Base-by-base conservation (phyloP, 2,329 filamentous ascomycete species). In the Bertia moriformis region DNA sequence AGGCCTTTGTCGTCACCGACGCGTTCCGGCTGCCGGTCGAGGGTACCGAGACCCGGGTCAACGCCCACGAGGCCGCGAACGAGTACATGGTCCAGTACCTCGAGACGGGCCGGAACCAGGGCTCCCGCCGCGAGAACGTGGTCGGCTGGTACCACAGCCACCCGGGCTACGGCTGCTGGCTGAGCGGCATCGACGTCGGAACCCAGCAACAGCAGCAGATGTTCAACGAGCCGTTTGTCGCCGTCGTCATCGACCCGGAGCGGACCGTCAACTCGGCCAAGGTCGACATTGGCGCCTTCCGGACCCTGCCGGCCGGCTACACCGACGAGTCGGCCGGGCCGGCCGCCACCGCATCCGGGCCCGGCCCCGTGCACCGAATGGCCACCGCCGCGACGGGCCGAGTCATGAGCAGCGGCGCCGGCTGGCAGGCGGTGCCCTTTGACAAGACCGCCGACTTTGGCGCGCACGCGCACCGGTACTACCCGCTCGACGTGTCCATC, bases 91-190 rank as follows among this genome's bases (percentile, higher is more conserved):
- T 94, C 40, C 75, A 84, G 47, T 96, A 93, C 54, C 70, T 93
- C 18, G 69, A 80, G 48, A 66, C 78, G 3, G 83, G 81, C 48
- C 73, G 89, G 42, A 78, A 88, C 52, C 83, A 65, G 71, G 86
- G 56, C 22, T 7, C 66, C 47, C 66, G 88, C 41, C 67, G 80
- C 56, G 91, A 98, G 61, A 96, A 98, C 56, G 83, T 85, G 0
- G 83, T 98, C 14, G 91, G 91, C 15, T 98, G 91, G 91, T 98
- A 98, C 59, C 91, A 98, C 61, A 89, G 81, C 48, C 91, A 98
- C 56, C 91, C 91, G 0, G 91, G 91, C 19, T 98, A 98, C 57
- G 91, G 91, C 35, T 98, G 91, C 67, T 98, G 91, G 91, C 71
- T 98, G 18, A 88, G 81, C 27, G 91, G 91, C 42, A 96, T 98